Conservation (phyloP, 352 stramenopile species). For the Globisporangium paddicum region DNA sequence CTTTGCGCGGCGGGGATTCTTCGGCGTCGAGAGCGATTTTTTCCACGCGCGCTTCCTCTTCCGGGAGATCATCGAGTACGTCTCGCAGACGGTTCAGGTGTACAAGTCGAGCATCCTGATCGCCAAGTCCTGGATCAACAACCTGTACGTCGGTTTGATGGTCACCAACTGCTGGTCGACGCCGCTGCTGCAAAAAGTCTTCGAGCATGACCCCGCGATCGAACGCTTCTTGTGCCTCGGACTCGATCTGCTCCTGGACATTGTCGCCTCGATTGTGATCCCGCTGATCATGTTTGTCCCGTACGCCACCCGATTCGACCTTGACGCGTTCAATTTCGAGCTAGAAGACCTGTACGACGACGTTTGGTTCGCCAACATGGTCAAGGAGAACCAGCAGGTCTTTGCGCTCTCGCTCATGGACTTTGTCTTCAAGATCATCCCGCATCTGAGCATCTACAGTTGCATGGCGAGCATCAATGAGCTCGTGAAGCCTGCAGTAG, state of each 20-base stretch:
- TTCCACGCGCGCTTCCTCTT: conserved; percentile 24
- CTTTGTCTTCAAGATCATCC: conserved; percentile 14
- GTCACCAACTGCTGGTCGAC: conserved; percentile 15
- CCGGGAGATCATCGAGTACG: conserved; percentile 38
- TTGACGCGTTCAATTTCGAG: conserved; percentile 9
- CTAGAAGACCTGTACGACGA: conserved; percentile 13
- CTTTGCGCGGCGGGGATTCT: conserved; percentile 21
- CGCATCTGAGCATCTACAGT: conserved; percentile 13
- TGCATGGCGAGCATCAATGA: conserved; percentile 9
- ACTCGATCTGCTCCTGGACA: conserved; percentile 1
- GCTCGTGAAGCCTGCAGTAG: conserved; percentile 1
- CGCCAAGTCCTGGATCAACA: conserved; percentile 44
- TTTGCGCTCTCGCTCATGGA: conserved; percentile 7
- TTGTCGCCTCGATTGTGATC: conserved; percentile 5
- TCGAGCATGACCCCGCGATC: conserved; percentile 2
- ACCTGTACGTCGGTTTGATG: conserved; percentile 28
- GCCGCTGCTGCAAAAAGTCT: conserved; percentile 5
- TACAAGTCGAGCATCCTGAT: conserved; percentile 41
- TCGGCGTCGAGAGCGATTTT: conserved; percentile 29
- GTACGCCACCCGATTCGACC: conserved; percentile 5
- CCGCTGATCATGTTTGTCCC: conserved; percentile 11
- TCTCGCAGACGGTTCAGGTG: conserved; percentile 32
- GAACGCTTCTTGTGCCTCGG: conserved; percentile 8
- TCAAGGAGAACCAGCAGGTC: conserved; percentile 12
- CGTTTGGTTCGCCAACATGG: conserved; percentile 12